phyloP scores from a whole-genome alignment of 768 basidiomycete species.

The Infundibulicybe gibba region DNA sequence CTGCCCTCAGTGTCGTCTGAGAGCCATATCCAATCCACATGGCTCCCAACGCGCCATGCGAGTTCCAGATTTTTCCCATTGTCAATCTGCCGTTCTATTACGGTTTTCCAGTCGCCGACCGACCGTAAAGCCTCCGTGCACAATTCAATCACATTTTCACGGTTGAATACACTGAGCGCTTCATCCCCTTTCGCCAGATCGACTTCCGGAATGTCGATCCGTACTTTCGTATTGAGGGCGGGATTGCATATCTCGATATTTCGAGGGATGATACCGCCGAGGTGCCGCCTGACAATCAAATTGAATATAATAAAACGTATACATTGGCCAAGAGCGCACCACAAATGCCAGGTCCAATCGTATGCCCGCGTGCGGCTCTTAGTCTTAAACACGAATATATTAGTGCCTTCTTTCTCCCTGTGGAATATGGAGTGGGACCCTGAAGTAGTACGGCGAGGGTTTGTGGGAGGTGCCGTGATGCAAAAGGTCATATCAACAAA shows the following conservation, averaged over 20 bases:
- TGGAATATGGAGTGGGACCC: constrained; percentile 48
- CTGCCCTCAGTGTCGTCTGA: constrained; percentile 62
- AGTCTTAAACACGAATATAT: constrained; percentile 83
- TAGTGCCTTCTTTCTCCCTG: constrained; percentile 60
- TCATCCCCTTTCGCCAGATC: constrained; percentile 38
- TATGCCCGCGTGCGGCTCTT: constrained; percentile 74
- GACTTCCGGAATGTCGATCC: constrained; percentile 60
- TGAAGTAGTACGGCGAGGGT: constrained; percentile 30
- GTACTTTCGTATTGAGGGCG: constrained; percentile 59
- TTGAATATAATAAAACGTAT: constrained; percentile 1
- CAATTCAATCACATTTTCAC: constrained; percentile 57
- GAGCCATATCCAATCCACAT: constrained; percentile 86
- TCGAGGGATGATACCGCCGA: constrained; percentile 70
- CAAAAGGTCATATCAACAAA: constrained; percentile 84
- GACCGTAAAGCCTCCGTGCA: constrained; percentile 54
- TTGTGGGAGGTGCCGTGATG: constrained; percentile 59
- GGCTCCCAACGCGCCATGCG: constrained; percentile 72
- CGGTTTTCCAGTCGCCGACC: constrained; percentile 57
- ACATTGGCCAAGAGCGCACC: constrained; percentile 36
- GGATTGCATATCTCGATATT: constrained; percentile 72
- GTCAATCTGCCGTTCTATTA: constrained; percentile 50
- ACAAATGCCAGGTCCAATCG: constrained; percentile 91
- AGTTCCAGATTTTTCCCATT: constrained; percentile 63
- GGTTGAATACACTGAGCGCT: constrained; percentile 39
- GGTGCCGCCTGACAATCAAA: constrained; percentile 49